Conservation (phyloP, 805 yeast genomes). For the Tetrapisispora pingtungensis region DNA sequence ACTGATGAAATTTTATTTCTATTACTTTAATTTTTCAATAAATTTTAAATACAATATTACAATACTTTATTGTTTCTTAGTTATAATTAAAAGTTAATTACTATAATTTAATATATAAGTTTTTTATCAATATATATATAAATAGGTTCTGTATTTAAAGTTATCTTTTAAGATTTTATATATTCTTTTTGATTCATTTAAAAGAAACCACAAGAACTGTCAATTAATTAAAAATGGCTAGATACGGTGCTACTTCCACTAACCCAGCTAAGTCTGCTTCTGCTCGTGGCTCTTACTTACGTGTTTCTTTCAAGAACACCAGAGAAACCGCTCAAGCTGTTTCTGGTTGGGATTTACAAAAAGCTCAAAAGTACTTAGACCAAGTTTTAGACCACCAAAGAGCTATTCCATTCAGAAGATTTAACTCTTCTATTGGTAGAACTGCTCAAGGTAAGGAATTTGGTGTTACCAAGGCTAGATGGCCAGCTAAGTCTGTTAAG, state of each 20-base stretch:
- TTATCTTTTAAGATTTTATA: background rate
- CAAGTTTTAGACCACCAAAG: constrained; percentile 97
- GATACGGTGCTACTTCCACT: constrained; percentile 98
- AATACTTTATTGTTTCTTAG: no score
- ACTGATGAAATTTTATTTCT: no score
- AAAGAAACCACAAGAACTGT: constrained; percentile 5
- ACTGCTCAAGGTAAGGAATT: constrained; percentile 99
- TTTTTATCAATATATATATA: no score
- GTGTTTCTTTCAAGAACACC: constrained; percentile 99
- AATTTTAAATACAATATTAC: no score
- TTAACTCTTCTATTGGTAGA: constrained; percentile 93
- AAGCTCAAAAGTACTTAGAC: constrained; percentile 89
- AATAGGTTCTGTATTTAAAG: background rate
- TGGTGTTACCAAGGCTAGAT: constrained; percentile 99
- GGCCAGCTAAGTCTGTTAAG: constrained; percentile 99
- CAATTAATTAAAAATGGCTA: constrained; percentile 58
- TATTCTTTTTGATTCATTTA: background rate
- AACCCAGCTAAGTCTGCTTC: constrained; percentile 99
- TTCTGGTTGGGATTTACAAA: constrained; percentile 94
- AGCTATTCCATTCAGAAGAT: constrained; percentile 99
- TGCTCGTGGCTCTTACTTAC: constrained; percentile 98
- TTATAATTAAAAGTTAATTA: no score
- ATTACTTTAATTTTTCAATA: no score
- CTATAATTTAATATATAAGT: no score
- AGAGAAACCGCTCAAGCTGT: constrained; percentile 98